phyloP scores from a whole-genome alignment of 495 filamentous ascomycete species.

The Articulospora tetracladia region DNA sequence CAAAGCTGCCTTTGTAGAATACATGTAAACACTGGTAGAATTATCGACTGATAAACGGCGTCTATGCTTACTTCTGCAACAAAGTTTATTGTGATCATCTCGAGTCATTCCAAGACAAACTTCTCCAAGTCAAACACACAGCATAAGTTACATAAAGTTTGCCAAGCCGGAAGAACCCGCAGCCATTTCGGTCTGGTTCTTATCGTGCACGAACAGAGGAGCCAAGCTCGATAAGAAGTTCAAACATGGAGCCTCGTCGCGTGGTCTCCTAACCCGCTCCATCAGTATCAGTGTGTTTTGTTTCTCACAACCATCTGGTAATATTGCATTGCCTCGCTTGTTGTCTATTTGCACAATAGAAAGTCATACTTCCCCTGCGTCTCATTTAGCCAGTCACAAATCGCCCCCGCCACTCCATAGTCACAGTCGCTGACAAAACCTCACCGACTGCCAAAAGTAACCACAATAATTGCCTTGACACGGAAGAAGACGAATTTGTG shows the following conservation, averaged over 20 bases:
- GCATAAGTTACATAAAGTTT: too few species aligned
- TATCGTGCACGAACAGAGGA: background rate
- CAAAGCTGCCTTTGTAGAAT: too few species aligned
- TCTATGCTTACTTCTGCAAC: background rate
- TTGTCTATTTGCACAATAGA: too few species aligned
- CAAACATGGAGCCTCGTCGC: slow-evolving; percentile 11
- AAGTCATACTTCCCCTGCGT: too few species aligned
- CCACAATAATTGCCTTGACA: background rate
- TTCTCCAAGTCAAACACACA: too few species aligned
- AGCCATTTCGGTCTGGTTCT: background rate
- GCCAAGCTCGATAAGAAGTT: slow-evolving; percentile 8
- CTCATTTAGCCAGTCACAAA: background rate
- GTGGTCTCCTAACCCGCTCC: background rate
- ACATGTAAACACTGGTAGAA: too few species aligned
- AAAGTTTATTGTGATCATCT: too few species aligned
- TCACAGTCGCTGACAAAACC: background rate
- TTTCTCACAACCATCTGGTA: background rate
- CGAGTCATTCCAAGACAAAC: too few species aligned
- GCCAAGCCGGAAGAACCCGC: background rate
- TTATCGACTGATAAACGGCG: too few species aligned
- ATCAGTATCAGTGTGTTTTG: background rate
- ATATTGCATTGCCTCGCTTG: background rate
- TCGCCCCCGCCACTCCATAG: background rate
- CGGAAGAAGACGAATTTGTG: background rate
- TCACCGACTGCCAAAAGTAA: background rate